Percentiles rank a stretch among this genome's conserved stretches.
Conservation (phyloP, 1,284 basidiomycete genomes). For the Puccinia horiana region DNA sequence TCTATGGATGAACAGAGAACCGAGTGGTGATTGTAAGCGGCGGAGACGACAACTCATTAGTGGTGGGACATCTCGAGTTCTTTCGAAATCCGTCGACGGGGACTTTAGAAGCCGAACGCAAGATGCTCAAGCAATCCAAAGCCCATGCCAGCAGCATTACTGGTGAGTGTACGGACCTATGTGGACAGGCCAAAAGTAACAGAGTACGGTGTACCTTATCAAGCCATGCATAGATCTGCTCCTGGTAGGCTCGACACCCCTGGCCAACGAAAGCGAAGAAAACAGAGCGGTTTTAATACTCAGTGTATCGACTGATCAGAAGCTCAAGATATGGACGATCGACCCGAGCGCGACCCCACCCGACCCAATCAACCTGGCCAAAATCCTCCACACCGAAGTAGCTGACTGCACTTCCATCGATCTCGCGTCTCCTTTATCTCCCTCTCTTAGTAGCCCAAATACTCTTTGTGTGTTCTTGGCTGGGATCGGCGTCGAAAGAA, state of each 20-base stretch:
- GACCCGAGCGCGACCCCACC: neutral
- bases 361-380: neutral
- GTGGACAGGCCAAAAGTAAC: neutral
- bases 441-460: neutral
- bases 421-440: no score
- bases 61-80: neutral
- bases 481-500: neutral
- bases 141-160: constrained; percentile 8
- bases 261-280: neutral
- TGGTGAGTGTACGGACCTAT: neutral
- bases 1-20: neutral
- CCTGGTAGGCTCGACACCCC: neutral
- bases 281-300: neutral
- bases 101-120: neutral
- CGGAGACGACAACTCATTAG: constrained; percentile 15
- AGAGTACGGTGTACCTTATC: neutral
- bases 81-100: neutral
- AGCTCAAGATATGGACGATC: constrained; percentile 7
- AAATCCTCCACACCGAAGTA: neutral
- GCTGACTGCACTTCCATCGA: constrained; percentile 10
- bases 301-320: constrained; percentile 4
- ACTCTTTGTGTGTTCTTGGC: neutral
- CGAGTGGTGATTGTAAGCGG: neutral
- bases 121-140: neutral
- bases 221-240: neutral